Percentiles rank a stretch among this genome's conserved stretches.
These are phyloP conservation scores for Suillus brevipes DNA, from an alignment of 768 basidiomycete genomes.

Conservation along the genomic window DNA sequence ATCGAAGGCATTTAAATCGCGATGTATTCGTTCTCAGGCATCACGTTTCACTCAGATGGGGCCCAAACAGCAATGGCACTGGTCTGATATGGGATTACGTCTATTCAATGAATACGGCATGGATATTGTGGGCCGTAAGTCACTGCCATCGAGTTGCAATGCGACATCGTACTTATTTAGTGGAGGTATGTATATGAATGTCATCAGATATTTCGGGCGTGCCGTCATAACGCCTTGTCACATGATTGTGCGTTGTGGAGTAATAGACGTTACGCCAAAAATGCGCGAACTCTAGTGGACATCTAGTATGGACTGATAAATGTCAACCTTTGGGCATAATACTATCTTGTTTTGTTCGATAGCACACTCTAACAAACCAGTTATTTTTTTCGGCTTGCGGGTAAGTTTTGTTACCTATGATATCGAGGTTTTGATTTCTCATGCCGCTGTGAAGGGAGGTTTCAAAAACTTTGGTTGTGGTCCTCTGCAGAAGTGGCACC, in stretches of 20 bases:
- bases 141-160: constrained; percentile 30
- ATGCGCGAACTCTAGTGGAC: too few relatives aligned
- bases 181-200: not conserved
- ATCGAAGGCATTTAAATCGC: not conserved
- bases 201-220: not conserved
- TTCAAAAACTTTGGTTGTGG: constrained; percentile 57
- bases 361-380: constrained; percentile 39
- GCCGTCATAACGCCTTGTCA: not conserved
- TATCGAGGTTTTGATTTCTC: not conserved
- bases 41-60: constrained; percentile 42
- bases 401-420: constrained; percentile 23
- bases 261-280: too few relatives aligned
- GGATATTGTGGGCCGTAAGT: constrained; percentile 57
- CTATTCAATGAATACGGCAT: constrained; percentile 50
- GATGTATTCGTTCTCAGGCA: constrained; percentile 40
- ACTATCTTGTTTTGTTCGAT: constrained; percentile 58
- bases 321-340: constrained; percentile 55
- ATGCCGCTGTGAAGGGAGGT: constrained; percentile 47
- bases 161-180: not conserved
- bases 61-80: constrained; percentile 32
- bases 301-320: constrained; percentile 53
- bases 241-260: too few relatives aligned
- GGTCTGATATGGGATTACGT: constrained; percentile 64
- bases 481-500: constrained; percentile 1
- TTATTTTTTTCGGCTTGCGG: constrained; percentile 46